Conservation (phyloP, 2,329 filamentous ascomycete species). For the Alternaria ventricosa region DNA sequence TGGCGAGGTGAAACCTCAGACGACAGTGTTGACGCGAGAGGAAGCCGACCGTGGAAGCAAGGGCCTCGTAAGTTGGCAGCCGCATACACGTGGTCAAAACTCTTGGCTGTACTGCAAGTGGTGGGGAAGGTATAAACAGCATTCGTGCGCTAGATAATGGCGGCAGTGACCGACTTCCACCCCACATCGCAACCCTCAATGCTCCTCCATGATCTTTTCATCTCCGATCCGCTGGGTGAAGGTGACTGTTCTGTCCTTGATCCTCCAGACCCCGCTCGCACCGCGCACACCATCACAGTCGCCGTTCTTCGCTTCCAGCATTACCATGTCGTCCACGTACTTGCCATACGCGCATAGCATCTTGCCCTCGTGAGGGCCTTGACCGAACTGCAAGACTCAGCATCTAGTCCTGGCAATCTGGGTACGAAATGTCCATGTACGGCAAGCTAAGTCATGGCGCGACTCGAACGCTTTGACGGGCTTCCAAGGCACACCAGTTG, state of each 20-base stretch:
- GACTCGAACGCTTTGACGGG: background rate
- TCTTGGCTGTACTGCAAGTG: background rate
- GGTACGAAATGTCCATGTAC: background rate
- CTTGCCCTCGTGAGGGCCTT: conserved; percentile 51
- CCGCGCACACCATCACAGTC: conserved; percentile 42
- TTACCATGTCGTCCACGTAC: conserved; percentile 50
- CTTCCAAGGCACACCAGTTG: background rate
- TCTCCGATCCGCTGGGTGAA: conserved; percentile 49
- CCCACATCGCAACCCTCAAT: conserved; percentile 13
- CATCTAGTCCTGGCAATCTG: background rate
- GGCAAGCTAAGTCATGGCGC: background rate
- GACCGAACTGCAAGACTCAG: conserved; percentile 42
- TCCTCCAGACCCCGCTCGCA: conserved; percentile 51
- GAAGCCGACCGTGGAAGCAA: background rate
- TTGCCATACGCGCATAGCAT: conserved; percentile 52
- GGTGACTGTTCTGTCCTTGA: conserved; percentile 44
- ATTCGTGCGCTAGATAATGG: background rate
- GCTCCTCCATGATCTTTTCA: conserved; percentile 44
- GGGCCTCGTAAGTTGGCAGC: background rate
- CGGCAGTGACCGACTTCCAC: background rate
- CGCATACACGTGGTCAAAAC: background rate
- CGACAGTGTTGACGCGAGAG: background rate
- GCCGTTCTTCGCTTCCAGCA: conserved; percentile 26
- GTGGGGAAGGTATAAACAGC: background rate
- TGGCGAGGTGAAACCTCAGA: background rate